These are phyloP conservation scores for Elongisporangium prolatum DNA, from an alignment of 352 stramenopile species.

Conservation along the genomic window DNA sequence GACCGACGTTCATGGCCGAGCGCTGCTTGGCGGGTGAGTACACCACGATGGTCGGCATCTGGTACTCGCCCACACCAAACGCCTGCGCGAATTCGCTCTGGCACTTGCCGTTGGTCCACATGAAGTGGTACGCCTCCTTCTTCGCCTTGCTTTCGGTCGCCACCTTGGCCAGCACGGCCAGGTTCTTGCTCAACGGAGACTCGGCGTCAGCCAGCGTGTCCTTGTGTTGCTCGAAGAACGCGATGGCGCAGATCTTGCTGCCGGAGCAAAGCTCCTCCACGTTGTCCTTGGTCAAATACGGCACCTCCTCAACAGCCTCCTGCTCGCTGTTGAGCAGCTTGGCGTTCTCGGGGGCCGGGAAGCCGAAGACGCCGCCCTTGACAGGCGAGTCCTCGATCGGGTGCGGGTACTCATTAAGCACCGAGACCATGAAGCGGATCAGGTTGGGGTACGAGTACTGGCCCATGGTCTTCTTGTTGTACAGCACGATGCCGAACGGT, in stretches of 20 bases:
- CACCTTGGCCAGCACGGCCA: slow-evolving; percentile 34
- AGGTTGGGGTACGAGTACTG: slow-evolving; percentile 61
- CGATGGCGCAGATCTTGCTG: slow-evolving; percentile 74
- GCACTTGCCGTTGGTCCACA: slow-evolving; percentile 76
- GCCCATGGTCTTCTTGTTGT: slow-evolving; percentile 67
- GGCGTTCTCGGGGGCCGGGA: background rate
- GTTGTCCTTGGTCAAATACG: slow-evolving; percentile 55
- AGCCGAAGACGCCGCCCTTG: background rate
- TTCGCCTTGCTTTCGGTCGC: slow-evolving; percentile 43
- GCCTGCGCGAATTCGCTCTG: slow-evolving; percentile 62
- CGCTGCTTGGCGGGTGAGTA: slow-evolving; percentile 73
- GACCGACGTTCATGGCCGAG: slow-evolving; percentile 62
- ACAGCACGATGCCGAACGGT: slow-evolving; percentile 58
- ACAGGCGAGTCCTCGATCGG: slow-evolving; percentile 18
- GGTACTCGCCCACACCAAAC: slow-evolving; percentile 64
- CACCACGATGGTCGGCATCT: slow-evolving; percentile 72
- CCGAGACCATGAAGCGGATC: slow-evolving; percentile 59
- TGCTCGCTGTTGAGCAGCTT: background rate
- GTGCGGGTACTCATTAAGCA: slow-evolving; percentile 65
- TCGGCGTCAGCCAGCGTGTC: slow-evolving; percentile 34
- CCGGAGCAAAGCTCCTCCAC: slow-evolving; percentile 40
- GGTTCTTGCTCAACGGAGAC: slow-evolving; percentile 37
- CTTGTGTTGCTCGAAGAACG: slow-evolving; percentile 63
- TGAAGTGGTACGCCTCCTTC: slow-evolving; percentile 60
- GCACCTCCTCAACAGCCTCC: slow-evolving; percentile 30